Evolutionary conservation across 1,139 yeast species (phyloP).

Genomic region (Debaryomyces coudertii): DNA sequence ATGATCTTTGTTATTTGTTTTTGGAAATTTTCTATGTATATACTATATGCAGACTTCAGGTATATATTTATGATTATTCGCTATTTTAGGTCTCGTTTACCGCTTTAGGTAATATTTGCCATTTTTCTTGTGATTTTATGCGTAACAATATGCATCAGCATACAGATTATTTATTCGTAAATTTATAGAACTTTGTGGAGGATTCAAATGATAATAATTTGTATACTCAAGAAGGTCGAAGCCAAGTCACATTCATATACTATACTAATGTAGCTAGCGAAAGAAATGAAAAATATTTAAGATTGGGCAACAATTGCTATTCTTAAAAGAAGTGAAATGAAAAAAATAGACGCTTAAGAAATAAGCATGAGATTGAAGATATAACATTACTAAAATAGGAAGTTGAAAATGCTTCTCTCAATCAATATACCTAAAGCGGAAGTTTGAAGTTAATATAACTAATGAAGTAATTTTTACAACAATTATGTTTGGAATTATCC

Average conservation of each 20-base stretch:
- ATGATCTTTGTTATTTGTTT: slow-evolving; percentile 6
- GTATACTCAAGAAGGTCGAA: no score
- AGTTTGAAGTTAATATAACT: slow-evolving; percentile 10
- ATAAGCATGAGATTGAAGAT: background rate
- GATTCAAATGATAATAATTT: background rate
- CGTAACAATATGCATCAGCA: background rate
- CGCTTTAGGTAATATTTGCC: background rate
- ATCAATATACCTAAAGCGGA: slow-evolving; percentile 17
- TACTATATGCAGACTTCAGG: slow-evolving; percentile 1
- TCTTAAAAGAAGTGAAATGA: background rate
- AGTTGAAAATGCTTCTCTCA: slow-evolving; percentile 9
- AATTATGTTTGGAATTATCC: slow-evolving; percentile 4
- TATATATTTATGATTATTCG: slow-evolving; percentile 5
- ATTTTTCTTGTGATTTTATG: background rate
- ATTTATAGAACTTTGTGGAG: background rate
- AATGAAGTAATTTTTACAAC: slow-evolving; percentile 11
- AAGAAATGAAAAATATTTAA: no score
- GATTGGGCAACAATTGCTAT: background rate
- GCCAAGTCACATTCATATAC: no score
- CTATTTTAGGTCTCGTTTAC: background rate
- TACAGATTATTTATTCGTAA: background rate
- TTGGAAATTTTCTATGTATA: slow-evolving; percentile 3
- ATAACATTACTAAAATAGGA: slow-evolving; percentile 17
- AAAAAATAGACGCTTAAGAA: background rate
- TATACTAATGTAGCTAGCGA: no score